Conservation (phyloP, 352 stramenopile species). For the Globisporangium barbulae region DNA sequence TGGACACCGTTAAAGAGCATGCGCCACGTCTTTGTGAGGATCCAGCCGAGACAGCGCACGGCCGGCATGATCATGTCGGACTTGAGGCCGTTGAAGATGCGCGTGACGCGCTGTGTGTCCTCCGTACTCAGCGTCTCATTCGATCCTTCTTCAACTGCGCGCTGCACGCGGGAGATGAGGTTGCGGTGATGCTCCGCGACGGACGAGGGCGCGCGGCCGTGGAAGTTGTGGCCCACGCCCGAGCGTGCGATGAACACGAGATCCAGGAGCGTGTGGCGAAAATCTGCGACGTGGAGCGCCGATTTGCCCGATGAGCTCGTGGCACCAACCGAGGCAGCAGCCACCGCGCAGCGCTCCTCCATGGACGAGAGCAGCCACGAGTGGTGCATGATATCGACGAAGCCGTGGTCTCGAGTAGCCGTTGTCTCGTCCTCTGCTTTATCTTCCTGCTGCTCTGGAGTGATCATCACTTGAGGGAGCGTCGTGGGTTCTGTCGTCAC, state of each 20-base stretch:
- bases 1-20: slow-evolving; percentile 69
- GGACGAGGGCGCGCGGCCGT: slow-evolving; percentile 38
- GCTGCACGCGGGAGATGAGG: slow-evolving; percentile 34
- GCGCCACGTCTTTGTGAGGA: slow-evolving; percentile 80
- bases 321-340: slow-evolving; percentile 28
- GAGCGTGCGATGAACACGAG: slow-evolving; percentile 63
- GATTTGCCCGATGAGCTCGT: slow-evolving; percentile 17
- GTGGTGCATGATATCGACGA: slow-evolving; percentile 74
- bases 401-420: slow-evolving; percentile 25
- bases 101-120: slow-evolving; percentile 33
- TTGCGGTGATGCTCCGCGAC: slow-evolving; percentile 38
- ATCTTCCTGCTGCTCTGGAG: not conserved
- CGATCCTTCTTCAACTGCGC: slow-evolving; percentile 4
- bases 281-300: slow-evolving; percentile 33
- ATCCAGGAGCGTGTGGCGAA: slow-evolving; percentile 58
- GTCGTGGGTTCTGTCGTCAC: not conserved
- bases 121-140: slow-evolving; percentile 16
- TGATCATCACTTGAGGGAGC: not conserved
- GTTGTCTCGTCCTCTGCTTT: not conserved
- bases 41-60: slow-evolving; percentile 69
- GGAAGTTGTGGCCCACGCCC: slow-evolving; percentile 47
- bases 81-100: slow-evolving; percentile 62
- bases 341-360: slow-evolving; percentile 47
- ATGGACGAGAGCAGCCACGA: slow-evolving; percentile 75
- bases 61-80: slow-evolving; percentile 77